phyloP scores from a whole-genome alignment of 2,329 filamentous ascomycete genomes.

The Piedraia hortae region DNA sequence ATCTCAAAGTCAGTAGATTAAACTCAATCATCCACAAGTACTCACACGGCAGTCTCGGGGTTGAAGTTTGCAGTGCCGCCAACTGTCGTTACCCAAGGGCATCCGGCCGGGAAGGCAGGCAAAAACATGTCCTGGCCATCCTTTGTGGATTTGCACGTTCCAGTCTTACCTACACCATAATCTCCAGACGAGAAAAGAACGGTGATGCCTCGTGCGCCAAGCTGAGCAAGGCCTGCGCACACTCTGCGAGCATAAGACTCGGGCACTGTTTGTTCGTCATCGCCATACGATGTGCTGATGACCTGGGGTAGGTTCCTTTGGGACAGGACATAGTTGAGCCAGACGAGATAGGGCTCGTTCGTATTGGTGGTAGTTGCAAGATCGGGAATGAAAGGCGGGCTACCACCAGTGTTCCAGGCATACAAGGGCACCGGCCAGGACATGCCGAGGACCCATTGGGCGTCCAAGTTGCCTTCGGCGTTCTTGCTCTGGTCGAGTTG shows the following conservation, averaged over 20 bases:
- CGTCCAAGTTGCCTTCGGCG: slow-evolving; percentile 33
- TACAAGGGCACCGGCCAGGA: slow-evolving; percentile 25
- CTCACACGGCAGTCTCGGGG: too few species aligned
- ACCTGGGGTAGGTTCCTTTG: slow-evolving; percentile 28
- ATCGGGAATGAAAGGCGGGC: slow-evolving; percentile 23
- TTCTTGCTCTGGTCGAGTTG: slow-evolving; percentile 1
- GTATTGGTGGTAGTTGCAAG: slow-evolving; percentile 16
- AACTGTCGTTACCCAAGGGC: slow-evolving; percentile 20
- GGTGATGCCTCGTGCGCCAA: slow-evolving; percentile 33
- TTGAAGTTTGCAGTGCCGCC: slow-evolving; percentile 16
- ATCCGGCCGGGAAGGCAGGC: slow-evolving; percentile 16
- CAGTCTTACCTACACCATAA: slow-evolving; percentile 25
- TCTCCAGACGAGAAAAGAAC: slow-evolving; percentile 35
- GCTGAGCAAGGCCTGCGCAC: slow-evolving; percentile 34
- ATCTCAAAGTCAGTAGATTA: too few species aligned
- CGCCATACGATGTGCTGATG: slow-evolving; percentile 36
- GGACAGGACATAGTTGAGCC: slow-evolving; percentile 27
- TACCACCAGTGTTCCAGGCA: slow-evolving; percentile 31
- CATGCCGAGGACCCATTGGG: slow-evolving; percentile 31
- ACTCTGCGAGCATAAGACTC: slow-evolving; percentile 30
- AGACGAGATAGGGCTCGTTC: slow-evolving; percentile 41
- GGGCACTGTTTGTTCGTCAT: slow-evolving; percentile 34
- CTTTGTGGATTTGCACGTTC: slow-evolving; percentile 16
- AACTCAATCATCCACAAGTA: too few species aligned
- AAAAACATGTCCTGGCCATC: slow-evolving; percentile 15